phyloP scores from a whole-genome alignment of 257 asterid species.

The Nicotiana noctiflora region DNA sequence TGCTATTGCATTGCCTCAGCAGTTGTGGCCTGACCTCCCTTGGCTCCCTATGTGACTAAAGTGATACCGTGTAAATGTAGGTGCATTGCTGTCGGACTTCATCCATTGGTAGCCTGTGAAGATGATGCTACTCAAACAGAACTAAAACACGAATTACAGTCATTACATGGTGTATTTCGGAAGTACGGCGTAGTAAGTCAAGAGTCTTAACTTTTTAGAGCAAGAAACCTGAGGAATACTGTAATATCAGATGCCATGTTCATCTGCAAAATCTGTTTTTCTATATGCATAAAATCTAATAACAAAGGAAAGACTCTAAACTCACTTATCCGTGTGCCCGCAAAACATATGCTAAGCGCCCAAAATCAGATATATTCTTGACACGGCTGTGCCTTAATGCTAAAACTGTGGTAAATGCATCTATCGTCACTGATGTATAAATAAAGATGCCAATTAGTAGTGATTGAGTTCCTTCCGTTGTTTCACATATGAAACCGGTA shows the following conservation, averaged over 20 bases:
- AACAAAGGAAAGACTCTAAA: not conserved
- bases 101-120: slow-evolving; percentile 32
- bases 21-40: not conserved
- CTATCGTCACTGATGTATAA: too few species aligned
- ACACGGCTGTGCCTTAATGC: too few species aligned
- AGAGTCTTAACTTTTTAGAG: not conserved
- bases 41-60: not conserved
- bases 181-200: slow-evolving; percentile 47
- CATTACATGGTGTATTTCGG: slow-evolving; percentile 24
- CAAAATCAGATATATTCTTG: too few species aligned
- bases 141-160: slow-evolving; percentile 3
- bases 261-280: not conserved
- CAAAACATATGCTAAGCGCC: too few species aligned
- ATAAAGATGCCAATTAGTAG: too few species aligned
- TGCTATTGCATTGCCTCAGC: not conserved
- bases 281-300: not conserved
- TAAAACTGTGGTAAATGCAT: too few species aligned
- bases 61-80: slow-evolving; percentile 21
- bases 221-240: not conserved
- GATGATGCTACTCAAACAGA: slow-evolving; percentile 11
- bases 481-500: too few species aligned
- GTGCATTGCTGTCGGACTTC: slow-evolving; percentile 47
- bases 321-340: not conserved
- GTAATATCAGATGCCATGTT: not conserved
- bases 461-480: too few species aligned